phyloP scores from a whole-genome alignment of 345 rosid species.

The Citropsis articulata region DNA sequence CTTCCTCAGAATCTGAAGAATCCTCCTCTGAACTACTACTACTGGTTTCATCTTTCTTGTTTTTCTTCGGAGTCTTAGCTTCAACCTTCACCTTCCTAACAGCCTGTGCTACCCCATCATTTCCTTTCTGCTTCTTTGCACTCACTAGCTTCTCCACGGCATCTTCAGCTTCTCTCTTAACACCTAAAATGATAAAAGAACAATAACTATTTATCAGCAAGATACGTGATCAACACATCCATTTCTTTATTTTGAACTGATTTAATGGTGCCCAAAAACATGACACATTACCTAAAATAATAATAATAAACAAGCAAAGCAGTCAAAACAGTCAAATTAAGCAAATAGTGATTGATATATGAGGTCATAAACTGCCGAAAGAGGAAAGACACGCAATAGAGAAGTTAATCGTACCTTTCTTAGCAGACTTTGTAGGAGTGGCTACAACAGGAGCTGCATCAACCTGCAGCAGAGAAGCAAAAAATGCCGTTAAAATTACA shows the following conservation, averaged over 20 bases:
- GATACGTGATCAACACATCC: too few species aligned
- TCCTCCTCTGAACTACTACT: constrained; percentile 51
- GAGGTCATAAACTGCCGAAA: background rate
- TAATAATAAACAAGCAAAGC: too few species aligned
- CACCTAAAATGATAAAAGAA: constrained; percentile 25
- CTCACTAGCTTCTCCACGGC: constrained; percentile 43
- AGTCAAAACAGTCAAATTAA: too few species aligned
- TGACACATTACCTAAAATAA: background rate
- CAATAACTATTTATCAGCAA: background rate
- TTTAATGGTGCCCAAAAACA: background rate
- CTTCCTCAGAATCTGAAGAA: constrained; percentile 69
- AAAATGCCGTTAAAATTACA: background rate
- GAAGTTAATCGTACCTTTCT: constrained; percentile 39
- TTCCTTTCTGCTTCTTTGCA: constrained; percentile 67
- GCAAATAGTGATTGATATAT: too few species aligned
- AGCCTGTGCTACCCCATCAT: constrained; percentile 39
- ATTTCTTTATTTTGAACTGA: too few species aligned
- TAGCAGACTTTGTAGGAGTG: constrained; percentile 36
- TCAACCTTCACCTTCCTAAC: constrained; percentile 42
- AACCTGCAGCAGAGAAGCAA: constrained; percentile 3
- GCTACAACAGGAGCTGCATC: constrained; percentile 35
- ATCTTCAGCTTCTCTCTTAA: constrained; percentile 68
- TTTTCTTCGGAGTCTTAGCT: constrained; percentile 44
- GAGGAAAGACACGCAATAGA: background rate
- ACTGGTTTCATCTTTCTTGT: constrained; percentile 40